Evolutionary conservation across 495 filamentous ascomycete species (phyloP).

Genomic region (Aspergillus baeticus): DNA sequence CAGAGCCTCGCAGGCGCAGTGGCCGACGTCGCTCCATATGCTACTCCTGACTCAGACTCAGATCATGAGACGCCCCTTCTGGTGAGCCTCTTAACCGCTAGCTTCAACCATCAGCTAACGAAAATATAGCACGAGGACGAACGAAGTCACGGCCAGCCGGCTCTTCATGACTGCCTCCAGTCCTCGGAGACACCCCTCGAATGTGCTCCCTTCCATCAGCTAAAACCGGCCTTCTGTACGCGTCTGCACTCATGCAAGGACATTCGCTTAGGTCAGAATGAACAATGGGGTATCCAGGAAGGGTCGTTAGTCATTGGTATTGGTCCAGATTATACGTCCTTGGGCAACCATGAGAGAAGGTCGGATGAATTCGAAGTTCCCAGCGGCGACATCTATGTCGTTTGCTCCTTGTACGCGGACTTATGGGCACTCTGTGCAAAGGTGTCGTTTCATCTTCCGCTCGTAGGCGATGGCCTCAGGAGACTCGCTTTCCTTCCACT

Average conservation of each 20-base stretch:
- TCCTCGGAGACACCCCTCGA: neutral
- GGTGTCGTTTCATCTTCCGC: conserved; percentile 11
- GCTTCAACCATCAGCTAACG: neutral
- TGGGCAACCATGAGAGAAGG: conserved; percentile 11
- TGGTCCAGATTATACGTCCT: conserved; percentile 23
- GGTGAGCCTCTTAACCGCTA: conserved; percentile 1
- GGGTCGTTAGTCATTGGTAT: conserved; percentile 32
- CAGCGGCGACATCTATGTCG: conserved; percentile 26
- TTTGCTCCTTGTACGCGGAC: conserved; percentile 31
- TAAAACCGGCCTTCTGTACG: conserved; percentile 16
- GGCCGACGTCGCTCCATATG: neutral
- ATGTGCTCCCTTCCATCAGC: conserved; percentile 8
- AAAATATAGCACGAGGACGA: neutral
- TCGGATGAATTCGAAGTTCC: conserved; percentile 28
- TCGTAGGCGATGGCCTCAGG: neutral
- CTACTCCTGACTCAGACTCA: conserved; percentile 4
- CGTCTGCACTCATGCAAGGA: conserved; percentile 27
- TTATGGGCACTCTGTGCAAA: conserved; percentile 34
- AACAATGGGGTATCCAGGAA: conserved; percentile 30
- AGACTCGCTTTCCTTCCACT: conserved; percentile 31
- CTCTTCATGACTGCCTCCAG: neutral
- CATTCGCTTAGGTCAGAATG: conserved; percentile 21
- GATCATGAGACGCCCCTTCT: conserved; percentile 13
- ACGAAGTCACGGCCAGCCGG: neutral
- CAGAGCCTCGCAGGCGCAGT: neutral